Base-by-base conservation (phyloP, 495 filamentous ascomycete genomes). In the Xylaria acuta region DNA sequence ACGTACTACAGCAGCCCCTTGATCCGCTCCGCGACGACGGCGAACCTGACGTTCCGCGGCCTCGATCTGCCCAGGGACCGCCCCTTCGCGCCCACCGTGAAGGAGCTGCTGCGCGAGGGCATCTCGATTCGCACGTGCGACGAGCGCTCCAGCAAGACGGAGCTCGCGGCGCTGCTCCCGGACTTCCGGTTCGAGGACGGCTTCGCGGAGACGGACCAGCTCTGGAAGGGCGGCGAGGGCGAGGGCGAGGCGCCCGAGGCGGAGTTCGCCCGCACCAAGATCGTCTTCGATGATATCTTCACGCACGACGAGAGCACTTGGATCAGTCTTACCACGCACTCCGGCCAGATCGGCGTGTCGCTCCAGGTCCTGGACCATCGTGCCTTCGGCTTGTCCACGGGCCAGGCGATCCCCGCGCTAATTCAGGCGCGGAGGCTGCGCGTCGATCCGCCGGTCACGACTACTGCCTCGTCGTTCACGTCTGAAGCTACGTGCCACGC, bases 111-210 rank as follows among this genome's bases (percentile, higher is more conserved):
- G 74, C 88, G 93, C 67, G 93, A 95, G 74, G 85, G 84, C 0
- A 90, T 95, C 65, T 88, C 88, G 67, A 87, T 92, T 59, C 92
- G 94, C 76, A 93, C 92, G 18, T 95, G 92, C 75, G 92, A 95
- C 79, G 86, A 88, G 43, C 84, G 93, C 5, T 85, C 85, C 45
- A 86, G 72, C 54, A 88, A 85, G 66, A 80, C 84, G 7, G 85
- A 86, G 58, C 90, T 95, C 75, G 78, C 84, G 20, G 40, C 76
- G 5, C 76, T 81, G 6, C 92, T 90, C 73, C 91, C 91, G 0
- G 69, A 38, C 8, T 94, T 87, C 80, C 78, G 45, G 5, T 88
- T 94, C 67, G 92, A 93, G 72, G 63, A 80, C 0, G 88, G 87
- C 5, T 93, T 95, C 75, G 77, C 82, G 1, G 89, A 91, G 70